Base-by-base conservation (phyloP, 148 eudicot species). In the Vaccinium darrowii region DNA sequence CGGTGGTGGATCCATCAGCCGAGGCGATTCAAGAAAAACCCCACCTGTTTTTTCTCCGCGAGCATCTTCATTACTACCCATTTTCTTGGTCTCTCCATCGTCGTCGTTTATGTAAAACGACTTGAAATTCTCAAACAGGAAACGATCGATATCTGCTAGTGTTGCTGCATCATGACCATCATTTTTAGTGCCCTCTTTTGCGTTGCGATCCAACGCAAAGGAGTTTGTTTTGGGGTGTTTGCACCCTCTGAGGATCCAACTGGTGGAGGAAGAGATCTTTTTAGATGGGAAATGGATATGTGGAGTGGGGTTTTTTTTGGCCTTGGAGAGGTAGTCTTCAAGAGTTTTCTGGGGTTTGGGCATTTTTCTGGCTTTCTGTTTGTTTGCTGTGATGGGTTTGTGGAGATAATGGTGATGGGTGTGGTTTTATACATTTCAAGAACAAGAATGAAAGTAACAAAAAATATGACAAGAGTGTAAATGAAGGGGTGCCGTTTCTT, bases 101-200 rank as follows among this genome's bases (percentile, higher is more conserved):
- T 76, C 80, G 1, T 76, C 78, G 21, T 90, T 81, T 3, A 58
- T 74, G 54, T 92, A 94, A 30, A 93, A 85, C 0, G 98, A 92
- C 56, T 84, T 91, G 81, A 94, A 94, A 76, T 93, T 94, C 81
- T 94, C 95, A 7, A 87, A 72, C 1, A 93, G 79, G 83, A 94
- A 94, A n/a, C 86, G 86, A n/a, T 94, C 98, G 3, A 93, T 82
- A 74, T 92, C 96, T 50, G 88, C 91, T 2, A 93, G 87, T 1
- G 96, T 93, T 9, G 92, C 95, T 23, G 94, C 93, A n/a, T 69
- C 81, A 71, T 63, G 79, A 12, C 50, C 80, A 23, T 50, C 79
- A 19, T 23, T 57, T 30, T 78, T 36, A 1, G 7, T 8, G 60
- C 18, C 57, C 25, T 50, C 25, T 11, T 76, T 50, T 9, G 36